A percentile compares a stretch with the other conserved stretches of the same genome.
Conservation (phyloP, 768 basidiomycete genomes). For the Asterophora lycoperdoides region DNA sequence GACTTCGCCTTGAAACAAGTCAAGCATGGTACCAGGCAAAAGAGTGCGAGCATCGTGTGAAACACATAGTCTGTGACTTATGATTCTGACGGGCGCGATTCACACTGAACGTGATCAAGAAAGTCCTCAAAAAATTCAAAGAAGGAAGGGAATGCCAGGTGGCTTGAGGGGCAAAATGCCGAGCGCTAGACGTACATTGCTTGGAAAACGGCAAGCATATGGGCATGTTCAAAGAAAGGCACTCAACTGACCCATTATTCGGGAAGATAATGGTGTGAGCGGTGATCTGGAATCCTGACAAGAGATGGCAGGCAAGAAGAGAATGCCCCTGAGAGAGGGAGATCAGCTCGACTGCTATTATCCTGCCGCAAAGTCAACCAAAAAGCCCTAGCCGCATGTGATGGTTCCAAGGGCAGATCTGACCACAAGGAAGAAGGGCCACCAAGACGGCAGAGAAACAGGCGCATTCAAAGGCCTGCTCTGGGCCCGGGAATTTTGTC, state of each 20-base stretch:
- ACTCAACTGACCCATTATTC: constrained; percentile 3
- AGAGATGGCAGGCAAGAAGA: not conserved
- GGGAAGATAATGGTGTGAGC: not conserved
- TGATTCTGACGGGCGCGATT: not conserved
- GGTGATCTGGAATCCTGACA: constrained; percentile 4
- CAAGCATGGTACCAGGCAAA: not conserved
- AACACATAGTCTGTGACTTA: not conserved
- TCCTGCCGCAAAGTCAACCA: not conserved
- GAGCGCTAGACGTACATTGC: not conserved
- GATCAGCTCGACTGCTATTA: too few species aligned
- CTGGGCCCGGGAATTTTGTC: too few species aligned
- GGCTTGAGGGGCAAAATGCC: not conserved
- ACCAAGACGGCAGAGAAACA: not conserved
- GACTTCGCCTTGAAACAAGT: not conserved
- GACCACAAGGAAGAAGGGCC: not conserved
- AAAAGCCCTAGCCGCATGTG: not conserved
- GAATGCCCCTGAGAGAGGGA: not conserved
- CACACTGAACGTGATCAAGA: too few species aligned
- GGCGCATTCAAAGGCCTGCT: too few species aligned
- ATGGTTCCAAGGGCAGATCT: not conserved
- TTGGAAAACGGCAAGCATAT: constrained; percentile 1
- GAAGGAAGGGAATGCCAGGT: not conserved
- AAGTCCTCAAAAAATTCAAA: too few species aligned
- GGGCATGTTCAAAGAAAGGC: constrained; percentile 8
- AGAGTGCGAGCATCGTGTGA: not conserved